Conservation (phyloP, 306 rosid genomes). For the Dryas octopetala region DNA sequence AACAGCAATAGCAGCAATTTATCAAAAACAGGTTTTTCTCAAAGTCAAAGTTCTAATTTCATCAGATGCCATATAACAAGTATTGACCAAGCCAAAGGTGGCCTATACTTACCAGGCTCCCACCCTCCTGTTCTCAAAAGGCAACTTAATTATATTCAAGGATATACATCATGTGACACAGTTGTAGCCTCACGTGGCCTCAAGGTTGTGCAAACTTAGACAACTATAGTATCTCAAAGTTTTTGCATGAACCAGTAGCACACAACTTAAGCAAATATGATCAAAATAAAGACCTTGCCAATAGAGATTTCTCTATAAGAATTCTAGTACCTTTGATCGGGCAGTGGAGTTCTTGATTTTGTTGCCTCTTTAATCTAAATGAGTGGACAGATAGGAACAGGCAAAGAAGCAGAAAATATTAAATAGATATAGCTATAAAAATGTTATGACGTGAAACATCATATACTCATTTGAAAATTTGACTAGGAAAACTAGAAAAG, state of each 20-base stretch:
- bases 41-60: neutral
- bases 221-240: neutral
- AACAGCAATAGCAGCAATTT: neutral
- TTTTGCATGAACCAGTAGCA: neutral
- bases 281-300: neutral
- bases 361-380: slow-evolving; percentile 73
- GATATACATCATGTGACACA: neutral
- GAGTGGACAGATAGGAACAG: slow-evolving; percentile 18
- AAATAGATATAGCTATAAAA: neutral
- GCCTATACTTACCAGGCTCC: neutral
- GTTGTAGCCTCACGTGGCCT: neutral
- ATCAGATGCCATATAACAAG: neutral
- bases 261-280: neutral
- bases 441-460: neutral
- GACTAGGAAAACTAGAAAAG: neutral
- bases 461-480: neutral
- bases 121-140: neutral
- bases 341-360: slow-evolving; percentile 34
- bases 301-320: neutral
- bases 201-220: neutral
- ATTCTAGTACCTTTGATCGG: slow-evolving; percentile 56
- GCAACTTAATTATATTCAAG: neutral
- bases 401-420: neutral
- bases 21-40: neutral
- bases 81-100: neutral